Evolutionary conservation across 2,329 filamentous ascomycete species (phyloP), one percentile per base, ranked within the genome.

Genomic region (Fusarium tanahbumbuense): DNA sequence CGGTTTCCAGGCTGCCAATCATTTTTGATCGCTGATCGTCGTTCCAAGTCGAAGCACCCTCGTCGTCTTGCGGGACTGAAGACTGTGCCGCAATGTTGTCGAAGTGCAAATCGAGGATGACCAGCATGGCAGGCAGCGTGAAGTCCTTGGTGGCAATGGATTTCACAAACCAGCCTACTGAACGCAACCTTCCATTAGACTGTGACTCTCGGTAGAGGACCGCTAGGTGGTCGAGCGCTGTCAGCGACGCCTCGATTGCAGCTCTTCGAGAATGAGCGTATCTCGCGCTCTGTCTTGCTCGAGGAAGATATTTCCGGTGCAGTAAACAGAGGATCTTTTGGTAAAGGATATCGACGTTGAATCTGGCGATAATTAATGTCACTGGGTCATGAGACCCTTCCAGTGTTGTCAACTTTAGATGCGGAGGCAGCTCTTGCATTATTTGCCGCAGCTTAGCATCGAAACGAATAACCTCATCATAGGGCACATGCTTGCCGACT

Each of bases 311-410:
- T 69, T 94, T 94, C 53, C 94, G 88, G 79, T 99, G 96, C 41
- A 99, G 86, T 23, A 97, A 88, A 74, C 93, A 97, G 74, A 97
- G 87, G 20, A 94, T 92, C 81, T 97, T 97, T 69, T 97, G 90
- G 76, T 94, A 97, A 8, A 98, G 82, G 52, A 96, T 91, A 67
- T 96, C 93, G 32, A 98, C 83, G 60, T 92, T 92, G 77, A 94
- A 94, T 28, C 94, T 90, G 54, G 94, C 92, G 83, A 97, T 91
- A 61, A 98, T 90, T 64, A 96, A 87, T 27, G 93, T 92, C 78
- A 96, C 89, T 20, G 97, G 90, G 74, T 97, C 94, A 48, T 90
- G 85, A 7, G 88, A 90, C 58, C 93, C 91, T 61, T 94, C 91
- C 62, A 97, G 85, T 0, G 91, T 86, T 32, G 91, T 89, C 71